Evolutionary conservation across 2,329 filamentous ascomycete genomes (phyloP), one percentile per base, ranked within the genome.

Genomic region (Pyricularia sp.): DNA sequence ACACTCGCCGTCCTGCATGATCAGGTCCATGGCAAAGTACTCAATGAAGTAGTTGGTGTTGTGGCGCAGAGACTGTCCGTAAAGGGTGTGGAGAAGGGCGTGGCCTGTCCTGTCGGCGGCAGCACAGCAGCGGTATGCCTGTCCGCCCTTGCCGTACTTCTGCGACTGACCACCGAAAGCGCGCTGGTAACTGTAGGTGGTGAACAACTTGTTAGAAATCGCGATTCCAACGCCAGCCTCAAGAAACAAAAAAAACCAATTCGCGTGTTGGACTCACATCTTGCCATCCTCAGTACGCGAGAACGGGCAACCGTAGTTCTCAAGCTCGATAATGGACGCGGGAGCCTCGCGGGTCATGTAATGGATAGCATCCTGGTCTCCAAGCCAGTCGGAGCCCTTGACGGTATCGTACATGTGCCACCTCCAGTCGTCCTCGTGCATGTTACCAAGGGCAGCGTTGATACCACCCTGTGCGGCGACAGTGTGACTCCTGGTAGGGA

Each of bases 41-140:
- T 98, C 95, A 80, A 99, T 97, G 83, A 99, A 98, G 87, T 97
- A 99, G 86, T 97, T 97, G 78, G 94, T 97, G 86, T 97, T 97
- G 87, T 98, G 93, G 78, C 92, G 87, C 71, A 98, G 88, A 68
- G 94, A 97, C 84, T 97, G 94, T 76, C 95, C 95, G 82, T 98
- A 99, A 73, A 99, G 92, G 30, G 95, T 99, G 87, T 99, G 95
- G 68, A 99, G 89, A 74, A 99, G 91, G 76, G 95, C 95, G 82
- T 99, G 95, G 72, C 95, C 95, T 72, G 95, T 98, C 86, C 94
- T 88, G 80, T 99, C 95, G 74, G 94, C 95, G 71, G 94, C 95
- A 80, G 94, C 94, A 80, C 93, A 96, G 86, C 93, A 96, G 82
- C 95, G 88, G 87, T 98, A 98, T 73, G 95, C 95, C 84, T 99